A percentile compares a stretch with the other conserved stretches of the same genome.
Evolutionary conservation across 108 stramenopile species (phyloP).

Genomic region (Asterionellopsis glacialis): DNA sequence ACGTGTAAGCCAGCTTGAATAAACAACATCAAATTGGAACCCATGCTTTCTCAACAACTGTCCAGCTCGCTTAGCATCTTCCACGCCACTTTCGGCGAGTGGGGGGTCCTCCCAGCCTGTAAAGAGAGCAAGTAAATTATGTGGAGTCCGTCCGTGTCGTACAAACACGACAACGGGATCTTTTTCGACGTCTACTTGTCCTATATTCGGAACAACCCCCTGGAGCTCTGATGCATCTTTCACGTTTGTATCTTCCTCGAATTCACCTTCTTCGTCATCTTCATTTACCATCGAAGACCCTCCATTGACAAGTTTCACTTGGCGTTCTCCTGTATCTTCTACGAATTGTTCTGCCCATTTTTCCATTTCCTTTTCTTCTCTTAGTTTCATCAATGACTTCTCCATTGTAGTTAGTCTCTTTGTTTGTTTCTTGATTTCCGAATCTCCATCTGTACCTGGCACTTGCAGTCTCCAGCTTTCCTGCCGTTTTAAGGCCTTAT

Average conservation of each 20-base stretch:
- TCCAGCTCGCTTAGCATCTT: conserved; percentile 63
- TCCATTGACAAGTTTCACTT: not conserved
- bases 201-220: not conserved
- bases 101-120: conserved; percentile 48
- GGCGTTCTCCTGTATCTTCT: too few species aligned
- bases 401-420: conserved; percentile 27
- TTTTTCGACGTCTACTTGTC: conserved; percentile 5
- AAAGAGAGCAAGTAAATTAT: conserved; percentile 73
- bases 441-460: conserved; percentile 17
- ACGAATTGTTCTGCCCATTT: conserved; percentile 23
- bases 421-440: conserved; percentile 1
- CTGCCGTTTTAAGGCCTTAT: conserved; percentile 45
- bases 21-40: conserved; percentile 84
- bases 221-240: not conserved
- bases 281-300: not conserved
- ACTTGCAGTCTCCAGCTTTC: conserved; percentile 13
- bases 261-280: not conserved
- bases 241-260: not conserved
- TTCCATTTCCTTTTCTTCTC: conserved; percentile 34
- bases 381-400: conserved; percentile 35
- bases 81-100: conserved; percentile 32
- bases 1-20: conserved; percentile 73
- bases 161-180: conserved; percentile 66
- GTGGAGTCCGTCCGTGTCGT: conserved; percentile 67
- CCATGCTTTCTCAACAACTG: conserved; percentile 46